phyloP scores from a whole-genome alignment of 1,284 basidiomycete species.

The Termitomyces sp. region DNA sequence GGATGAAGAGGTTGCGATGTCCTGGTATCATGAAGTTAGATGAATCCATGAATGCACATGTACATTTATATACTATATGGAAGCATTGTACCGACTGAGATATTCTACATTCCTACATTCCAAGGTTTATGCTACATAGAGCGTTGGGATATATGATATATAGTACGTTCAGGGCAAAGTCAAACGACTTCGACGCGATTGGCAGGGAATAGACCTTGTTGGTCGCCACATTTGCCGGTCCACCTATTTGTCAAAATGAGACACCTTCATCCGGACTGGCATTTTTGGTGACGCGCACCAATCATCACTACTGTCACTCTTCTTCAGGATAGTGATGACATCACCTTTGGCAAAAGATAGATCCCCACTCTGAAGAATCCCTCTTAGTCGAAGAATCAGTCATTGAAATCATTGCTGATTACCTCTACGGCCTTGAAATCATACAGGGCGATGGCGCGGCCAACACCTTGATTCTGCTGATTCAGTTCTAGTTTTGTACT shows the following conservation, averaged over 20 bases:
- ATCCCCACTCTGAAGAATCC: slow-evolving; percentile 58
- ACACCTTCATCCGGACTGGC: background rate
- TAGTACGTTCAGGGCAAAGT: background rate
- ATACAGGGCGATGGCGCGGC: slow-evolving; percentile 75
- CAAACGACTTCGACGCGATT: slow-evolving; percentile 59
- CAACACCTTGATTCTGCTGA: slow-evolving; percentile 52
- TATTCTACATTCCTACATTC: background rate
- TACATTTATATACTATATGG: background rate
- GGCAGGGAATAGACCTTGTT: slow-evolving; percentile 55
- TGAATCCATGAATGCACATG: background rate
- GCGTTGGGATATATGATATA: background rate
- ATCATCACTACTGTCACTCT: slow-evolving; percentile 72
- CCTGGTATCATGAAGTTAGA: slow-evolving; percentile 18
- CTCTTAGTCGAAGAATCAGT: background rate
- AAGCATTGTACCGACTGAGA: background rate
- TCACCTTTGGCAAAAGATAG: slow-evolving; percentile 83
- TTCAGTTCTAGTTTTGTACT: slow-evolving; percentile 46
- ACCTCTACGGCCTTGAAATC: slow-evolving; percentile 74
- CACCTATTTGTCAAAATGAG: slow-evolving; percentile 48
- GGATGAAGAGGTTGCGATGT: slow-evolving; percentile 23
- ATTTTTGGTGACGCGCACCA: slow-evolving; percentile 45
- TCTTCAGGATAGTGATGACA: slow-evolving; percentile 71
- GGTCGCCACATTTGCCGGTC: slow-evolving; percentile 51
- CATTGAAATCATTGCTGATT: slow-evolving; percentile 14
- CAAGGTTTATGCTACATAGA: background rate